Evolutionary conservation across 2,329 filamentous ascomycete species (phyloP).

Genomic region (Epichloe hybrida): DNA sequence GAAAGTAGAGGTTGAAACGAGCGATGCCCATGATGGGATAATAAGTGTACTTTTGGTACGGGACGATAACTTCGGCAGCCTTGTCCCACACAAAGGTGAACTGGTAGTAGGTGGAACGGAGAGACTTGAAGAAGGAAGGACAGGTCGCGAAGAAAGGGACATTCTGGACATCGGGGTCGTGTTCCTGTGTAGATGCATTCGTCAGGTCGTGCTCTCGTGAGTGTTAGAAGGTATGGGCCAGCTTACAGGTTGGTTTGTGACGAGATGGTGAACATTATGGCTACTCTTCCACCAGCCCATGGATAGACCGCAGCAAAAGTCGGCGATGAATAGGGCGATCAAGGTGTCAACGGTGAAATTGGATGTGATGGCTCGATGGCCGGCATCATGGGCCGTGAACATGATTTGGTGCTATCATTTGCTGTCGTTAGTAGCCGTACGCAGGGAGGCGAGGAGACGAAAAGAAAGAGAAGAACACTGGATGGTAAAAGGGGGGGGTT

Average conservation of each 20-base stretch:
- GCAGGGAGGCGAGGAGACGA: no score
- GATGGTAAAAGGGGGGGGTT: not conserved
- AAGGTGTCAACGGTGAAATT: conserved; percentile 44
- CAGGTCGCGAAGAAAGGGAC: conserved; percentile 56
- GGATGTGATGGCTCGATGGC: conserved; percentile 48
- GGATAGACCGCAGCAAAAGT: conserved; percentile 51
- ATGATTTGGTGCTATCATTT: conserved; percentile 47
- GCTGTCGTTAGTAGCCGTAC: conserved; percentile 8
- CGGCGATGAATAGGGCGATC: conserved; percentile 48
- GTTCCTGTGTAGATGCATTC: conserved; percentile 23
- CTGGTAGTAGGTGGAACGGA: conserved; percentile 54
- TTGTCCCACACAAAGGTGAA: conserved; percentile 50
- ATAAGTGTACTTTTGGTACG: conserved; percentile 52
- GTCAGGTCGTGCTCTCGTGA: not conserved
- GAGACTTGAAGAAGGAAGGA: conserved; percentile 48
- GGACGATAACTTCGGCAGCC: conserved; percentile 43
- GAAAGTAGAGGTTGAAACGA: conserved; percentile 58
- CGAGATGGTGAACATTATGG: conserved; percentile 54
- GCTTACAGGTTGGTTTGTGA: conserved; percentile 45
- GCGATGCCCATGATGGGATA: conserved; percentile 55
- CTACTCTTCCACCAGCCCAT: conserved; percentile 59
- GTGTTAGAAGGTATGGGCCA: no score
- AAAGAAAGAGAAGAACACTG: not conserved
- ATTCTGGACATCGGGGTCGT: conserved; percentile 50
- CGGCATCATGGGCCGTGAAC: conserved; percentile 54